phyloP scores from a whole-genome alignment of 495 filamentous ascomycete genomes.

The Penicillium alfredii region DNA sequence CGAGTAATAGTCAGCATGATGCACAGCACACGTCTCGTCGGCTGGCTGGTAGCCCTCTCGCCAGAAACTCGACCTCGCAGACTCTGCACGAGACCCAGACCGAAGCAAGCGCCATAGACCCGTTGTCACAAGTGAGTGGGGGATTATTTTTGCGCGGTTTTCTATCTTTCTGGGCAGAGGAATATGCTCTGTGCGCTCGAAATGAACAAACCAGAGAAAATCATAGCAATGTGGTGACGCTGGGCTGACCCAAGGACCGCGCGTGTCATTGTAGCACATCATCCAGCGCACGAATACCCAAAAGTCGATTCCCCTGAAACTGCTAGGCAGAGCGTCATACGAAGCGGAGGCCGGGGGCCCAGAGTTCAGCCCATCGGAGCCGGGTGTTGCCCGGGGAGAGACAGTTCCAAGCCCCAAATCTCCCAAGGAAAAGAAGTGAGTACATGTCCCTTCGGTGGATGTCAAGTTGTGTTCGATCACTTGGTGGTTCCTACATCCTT shows the following conservation, averaged over 20 bases:
- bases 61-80: conserved; percentile 25
- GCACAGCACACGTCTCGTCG: conserved; percentile 23
- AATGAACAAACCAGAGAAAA: too few species aligned
- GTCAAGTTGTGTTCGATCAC: not conserved
- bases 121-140: conserved; percentile 50
- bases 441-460: conserved; percentile 1
- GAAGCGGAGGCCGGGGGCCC: conserved; percentile 48
- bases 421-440: conserved; percentile 64
- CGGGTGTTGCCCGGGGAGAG: conserved; percentile 31
- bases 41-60: conserved; percentile 13
- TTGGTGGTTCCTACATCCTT: too few species aligned
- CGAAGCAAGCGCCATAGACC: conserved; percentile 47
- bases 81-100: conserved; percentile 28
- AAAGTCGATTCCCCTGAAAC: conserved; percentile 59
- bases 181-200: too few species aligned
- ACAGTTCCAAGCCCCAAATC: conserved; percentile 41
- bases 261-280: conserved; percentile 56
- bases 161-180: too few species aligned
- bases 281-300: conserved; percentile 76
- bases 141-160: too few species aligned
- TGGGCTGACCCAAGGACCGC: too few species aligned
- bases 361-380: conserved; percentile 36
- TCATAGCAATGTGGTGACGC: too few species aligned
- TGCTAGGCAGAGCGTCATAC: conserved; percentile 52
- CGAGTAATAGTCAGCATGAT: conserved; percentile 31